phyloP scores from a whole-genome alignment of 495 filamentous ascomycete species.

The Hypoxylon lenormandii region DNA sequence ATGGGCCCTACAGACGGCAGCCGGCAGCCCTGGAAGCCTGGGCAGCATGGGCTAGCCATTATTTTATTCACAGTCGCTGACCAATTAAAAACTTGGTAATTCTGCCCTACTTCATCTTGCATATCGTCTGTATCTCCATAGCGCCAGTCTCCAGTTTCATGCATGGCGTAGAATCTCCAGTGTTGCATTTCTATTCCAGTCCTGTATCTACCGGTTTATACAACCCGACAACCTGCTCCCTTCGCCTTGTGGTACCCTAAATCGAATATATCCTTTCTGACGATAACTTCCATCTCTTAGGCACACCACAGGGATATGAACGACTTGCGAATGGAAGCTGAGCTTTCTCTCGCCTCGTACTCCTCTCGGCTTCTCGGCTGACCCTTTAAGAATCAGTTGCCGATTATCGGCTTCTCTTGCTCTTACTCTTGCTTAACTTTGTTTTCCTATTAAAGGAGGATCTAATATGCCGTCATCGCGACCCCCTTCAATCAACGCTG shows the following conservation, averaged over 20 bases:
- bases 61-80: not conserved
- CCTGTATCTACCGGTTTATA: not conserved
- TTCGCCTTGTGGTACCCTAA: constrained; percentile 6
- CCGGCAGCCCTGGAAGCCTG: too few species aligned
- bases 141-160: constrained; percentile 17
- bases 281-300: constrained; percentile 2
- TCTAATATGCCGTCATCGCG: constrained; percentile 28
- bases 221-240: constrained; percentile 3
- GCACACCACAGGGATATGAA: constrained; percentile 1
- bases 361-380: not conserved
- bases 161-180: constrained; percentile 24
- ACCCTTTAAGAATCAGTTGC: not conserved
- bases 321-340: constrained; percentile 20
- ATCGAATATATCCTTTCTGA: not conserved
- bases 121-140: constrained; percentile 21
- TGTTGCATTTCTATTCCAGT: constrained; percentile 15
- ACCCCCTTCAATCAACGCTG: constrained; percentile 26
- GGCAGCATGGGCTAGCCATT: too few species aligned
- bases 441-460: not conserved
- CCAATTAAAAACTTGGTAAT: constrained; percentile 32
- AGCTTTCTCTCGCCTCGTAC: not conserved
- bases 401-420: not conserved
- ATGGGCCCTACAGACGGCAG: too few species aligned
- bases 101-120: constrained; percentile 24
- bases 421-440: not conserved